These are phyloP conservation scores for Phytophthora fragariae DNA, from an alignment of 352 stramenopile species.

Conservation along the genomic window DNA sequence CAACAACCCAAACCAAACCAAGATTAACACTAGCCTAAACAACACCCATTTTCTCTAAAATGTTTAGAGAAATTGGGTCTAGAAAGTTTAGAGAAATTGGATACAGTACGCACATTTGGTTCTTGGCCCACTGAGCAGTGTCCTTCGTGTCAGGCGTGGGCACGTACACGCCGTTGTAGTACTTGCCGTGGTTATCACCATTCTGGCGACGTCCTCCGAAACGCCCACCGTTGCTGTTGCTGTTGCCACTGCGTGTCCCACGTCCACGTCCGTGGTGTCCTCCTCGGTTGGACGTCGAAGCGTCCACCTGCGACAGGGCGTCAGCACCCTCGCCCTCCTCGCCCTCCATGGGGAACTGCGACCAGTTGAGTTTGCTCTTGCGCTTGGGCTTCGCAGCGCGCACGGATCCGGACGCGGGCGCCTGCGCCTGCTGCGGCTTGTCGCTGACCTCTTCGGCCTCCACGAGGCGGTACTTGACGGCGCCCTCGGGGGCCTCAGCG, in stretches of 20 bases:
- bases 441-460: slow-evolving; percentile 82
- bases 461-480: slow-evolving; percentile 86
- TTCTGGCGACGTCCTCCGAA: slow-evolving; percentile 52
- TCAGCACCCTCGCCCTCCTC: slow-evolving; percentile 27
- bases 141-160: slow-evolving; percentile 71
- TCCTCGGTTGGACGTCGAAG: slow-evolving; percentile 10
- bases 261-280: slow-evolving; percentile 30
- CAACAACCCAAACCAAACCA: not conserved
- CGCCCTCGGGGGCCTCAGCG: slow-evolving; percentile 26
- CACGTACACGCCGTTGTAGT: slow-evolving; percentile 85
- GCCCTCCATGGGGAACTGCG: slow-evolving; percentile 65
- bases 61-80: not conserved
- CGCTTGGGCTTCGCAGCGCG: slow-evolving; percentile 47
- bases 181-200: slow-evolving; percentile 66
- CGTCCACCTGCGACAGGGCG: not conserved
- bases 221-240: slow-evolving; percentile 22
- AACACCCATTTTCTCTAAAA: not conserved
- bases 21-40: slow-evolving; percentile 4
- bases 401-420: not conserved
- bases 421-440: slow-evolving; percentile 25
- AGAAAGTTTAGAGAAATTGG: not conserved
- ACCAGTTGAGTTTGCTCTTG: slow-evolving; percentile 81
- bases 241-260: slow-evolving; percentile 17
- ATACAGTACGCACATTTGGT: slow-evolving; percentile 57
- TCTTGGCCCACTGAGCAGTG: slow-evolving; percentile 84